Evolutionary conservation across 2,329 filamentous ascomycete species (phyloP).

Genomic region (Cercospora janseana): DNA sequence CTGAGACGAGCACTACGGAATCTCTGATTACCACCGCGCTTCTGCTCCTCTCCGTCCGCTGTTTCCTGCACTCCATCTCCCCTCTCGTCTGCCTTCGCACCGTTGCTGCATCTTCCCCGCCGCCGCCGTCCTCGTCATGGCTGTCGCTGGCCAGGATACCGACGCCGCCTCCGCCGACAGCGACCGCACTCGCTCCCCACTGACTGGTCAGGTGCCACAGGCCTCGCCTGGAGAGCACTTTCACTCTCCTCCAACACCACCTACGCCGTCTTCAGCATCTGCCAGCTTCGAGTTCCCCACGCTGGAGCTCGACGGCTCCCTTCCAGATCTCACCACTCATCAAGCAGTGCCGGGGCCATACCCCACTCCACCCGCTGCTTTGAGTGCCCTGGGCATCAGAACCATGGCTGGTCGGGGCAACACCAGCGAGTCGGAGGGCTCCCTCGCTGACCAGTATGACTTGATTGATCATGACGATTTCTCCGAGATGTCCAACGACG

Average conservation of each 20-base stretch:
- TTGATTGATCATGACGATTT: conserved; percentile 34
- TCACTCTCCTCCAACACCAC: conserved; percentile 2
- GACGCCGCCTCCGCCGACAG: neutral
- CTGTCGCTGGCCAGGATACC: neutral
- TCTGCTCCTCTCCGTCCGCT: too few species aligned
- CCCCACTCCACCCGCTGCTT: conserved; percentile 33
- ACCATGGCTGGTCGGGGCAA: conserved; percentile 26
- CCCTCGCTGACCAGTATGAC: conserved; percentile 35
- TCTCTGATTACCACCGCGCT: too few species aligned
- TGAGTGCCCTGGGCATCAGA: conserved; percentile 31
- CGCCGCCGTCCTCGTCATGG: neutral
- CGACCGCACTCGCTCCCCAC: neutral
- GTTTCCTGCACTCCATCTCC: too few species aligned
- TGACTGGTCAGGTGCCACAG: conserved; percentile 23
- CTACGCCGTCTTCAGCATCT: conserved; percentile 11
- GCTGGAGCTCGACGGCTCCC: conserved; percentile 33
- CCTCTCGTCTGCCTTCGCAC: too few species aligned
- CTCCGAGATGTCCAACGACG: conserved; percentile 35
- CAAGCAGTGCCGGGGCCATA: conserved; percentile 13
- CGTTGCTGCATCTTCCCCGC: too few species aligned
- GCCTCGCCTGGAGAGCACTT: conserved; percentile 4
- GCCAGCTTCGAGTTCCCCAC: conserved; percentile 31
- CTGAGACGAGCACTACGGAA: too few species aligned
- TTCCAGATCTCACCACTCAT: conserved; percentile 26
- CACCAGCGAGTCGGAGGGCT: conserved; percentile 21